Percentiles rank a stretch among this genome's conserved stretches.
phyloP scores from a whole-genome alignment of 164 flowering plant species.

The Amborella trichopoda region DNA sequence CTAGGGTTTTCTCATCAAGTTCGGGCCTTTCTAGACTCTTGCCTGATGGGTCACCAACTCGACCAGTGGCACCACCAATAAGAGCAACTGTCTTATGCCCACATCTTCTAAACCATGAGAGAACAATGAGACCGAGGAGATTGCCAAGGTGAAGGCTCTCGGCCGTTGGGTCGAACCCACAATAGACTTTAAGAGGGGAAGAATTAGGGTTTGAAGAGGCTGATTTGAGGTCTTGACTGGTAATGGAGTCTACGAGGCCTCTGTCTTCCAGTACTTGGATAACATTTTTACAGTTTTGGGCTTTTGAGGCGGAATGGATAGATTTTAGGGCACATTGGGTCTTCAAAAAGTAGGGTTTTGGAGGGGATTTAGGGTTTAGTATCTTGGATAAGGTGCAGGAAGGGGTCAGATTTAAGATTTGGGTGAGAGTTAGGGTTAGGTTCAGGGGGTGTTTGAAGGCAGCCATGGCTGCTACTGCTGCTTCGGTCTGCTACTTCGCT shows the following conservation, averaged over 20 bases:
- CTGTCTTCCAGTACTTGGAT: constrained; percentile 53
- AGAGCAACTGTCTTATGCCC: constrained; percentile 57
- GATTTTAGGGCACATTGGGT: too few relatives aligned
- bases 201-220: constrained; percentile 13
- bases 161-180: constrained; percentile 90
- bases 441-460: too few relatives aligned
- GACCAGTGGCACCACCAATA: constrained; percentile 75
- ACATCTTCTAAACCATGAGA: constrained; percentile 71
- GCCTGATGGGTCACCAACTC: constrained; percentile 85
- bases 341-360: too few relatives aligned
- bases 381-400: too few relatives aligned
- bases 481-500: too few relatives aligned
- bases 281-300: too few relatives aligned
- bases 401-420: too few relatives aligned
- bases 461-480: too few relatives aligned
- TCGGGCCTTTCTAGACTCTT: constrained; percentile 66
- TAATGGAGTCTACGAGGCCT: constrained; percentile 63
- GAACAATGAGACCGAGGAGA: constrained; percentile 62
- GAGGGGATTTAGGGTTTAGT: too few relatives aligned
- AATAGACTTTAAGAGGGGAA: constrained; percentile 41
- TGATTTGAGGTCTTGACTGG: constrained; percentile 42
- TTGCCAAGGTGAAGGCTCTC: constrained; percentile 75
- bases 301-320: too few relatives aligned
- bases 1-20: constrained; percentile 33
- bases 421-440: too few relatives aligned